phyloP scores from a whole-genome alignment of 306 rosid species.

The Hylodesmum podocarpum region DNA sequence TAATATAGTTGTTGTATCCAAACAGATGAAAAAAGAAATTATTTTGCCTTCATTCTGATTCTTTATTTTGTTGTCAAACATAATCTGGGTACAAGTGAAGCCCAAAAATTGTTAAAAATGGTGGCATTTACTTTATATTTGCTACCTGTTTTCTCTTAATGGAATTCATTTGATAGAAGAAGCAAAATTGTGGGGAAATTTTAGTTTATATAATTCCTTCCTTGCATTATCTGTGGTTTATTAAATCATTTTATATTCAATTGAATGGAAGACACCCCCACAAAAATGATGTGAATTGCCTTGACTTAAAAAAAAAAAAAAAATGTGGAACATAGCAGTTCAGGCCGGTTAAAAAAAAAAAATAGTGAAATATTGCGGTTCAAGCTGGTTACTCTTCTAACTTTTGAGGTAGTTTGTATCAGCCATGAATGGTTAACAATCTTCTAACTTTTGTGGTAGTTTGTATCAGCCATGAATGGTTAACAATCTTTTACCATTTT shows the following conservation, averaged over 20 bases:
- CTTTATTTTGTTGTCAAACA: background rate
- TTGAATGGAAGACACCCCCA: background rate
- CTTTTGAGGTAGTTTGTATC: background rate
- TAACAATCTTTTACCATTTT: no score
- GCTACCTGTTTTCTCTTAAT: background rate
- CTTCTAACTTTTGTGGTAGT: no score
- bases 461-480: no score
- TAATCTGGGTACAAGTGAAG: background rate
- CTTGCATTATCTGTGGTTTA: conserved; percentile 8
- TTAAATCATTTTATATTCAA: background rate
- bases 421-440: no score
- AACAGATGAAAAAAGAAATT: background rate
- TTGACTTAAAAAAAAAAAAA: background rate
- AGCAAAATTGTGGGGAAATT: background rate
- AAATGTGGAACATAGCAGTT: no score
- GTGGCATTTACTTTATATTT: background rate
- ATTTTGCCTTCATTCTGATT: background rate
- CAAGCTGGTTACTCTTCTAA: background rate
- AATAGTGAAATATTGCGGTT: background rate
- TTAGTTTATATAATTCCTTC: background rate
- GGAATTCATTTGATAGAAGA: background rate
- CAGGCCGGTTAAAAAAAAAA: background rate
- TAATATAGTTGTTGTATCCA: background rate
- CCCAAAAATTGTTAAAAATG: conserved; percentile 1
- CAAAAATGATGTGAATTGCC: background rate